phyloP scores from a whole-genome alignment of 176 grass and related monocot genomes.

The Thalia dealbata region DNA sequence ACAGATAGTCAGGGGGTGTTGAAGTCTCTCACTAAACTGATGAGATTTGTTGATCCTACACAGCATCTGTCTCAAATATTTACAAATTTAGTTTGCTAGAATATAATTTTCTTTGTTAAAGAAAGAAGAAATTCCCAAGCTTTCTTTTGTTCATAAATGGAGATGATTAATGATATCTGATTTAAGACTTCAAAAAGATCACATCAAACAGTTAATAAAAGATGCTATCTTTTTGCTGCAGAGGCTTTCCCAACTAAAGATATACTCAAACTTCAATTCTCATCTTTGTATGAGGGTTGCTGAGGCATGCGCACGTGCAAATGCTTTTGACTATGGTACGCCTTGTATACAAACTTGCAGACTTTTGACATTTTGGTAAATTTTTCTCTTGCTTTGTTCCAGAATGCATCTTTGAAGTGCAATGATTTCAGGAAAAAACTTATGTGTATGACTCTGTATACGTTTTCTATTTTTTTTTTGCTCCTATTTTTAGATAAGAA shows the following conservation, averaged over 20 bases:
- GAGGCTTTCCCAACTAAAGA: constrained; percentile 86
- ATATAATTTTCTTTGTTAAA: neutral
- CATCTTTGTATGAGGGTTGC: constrained; percentile 87
- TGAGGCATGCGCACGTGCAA: constrained; percentile 71
- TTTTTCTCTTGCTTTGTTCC: neutral
- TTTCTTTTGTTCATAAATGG: neutral
- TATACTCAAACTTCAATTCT: constrained; percentile 90
- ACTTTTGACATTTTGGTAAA: neutral
- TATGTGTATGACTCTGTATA: neutral
- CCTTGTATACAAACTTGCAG: constrained; percentile 8
- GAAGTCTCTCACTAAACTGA: neutral
- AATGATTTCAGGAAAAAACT: neutral
- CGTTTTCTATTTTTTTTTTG: neutral
- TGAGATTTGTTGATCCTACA: neutral
- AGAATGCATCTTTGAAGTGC: neutral
- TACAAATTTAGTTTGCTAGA: neutral
- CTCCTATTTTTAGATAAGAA: neutral
- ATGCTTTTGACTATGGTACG: constrained; percentile 70
- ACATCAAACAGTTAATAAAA: neutral
- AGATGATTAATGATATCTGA: neutral
- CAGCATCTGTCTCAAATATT: neutral
- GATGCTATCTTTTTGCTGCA: constrained; percentile 25
- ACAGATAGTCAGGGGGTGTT: neutral
- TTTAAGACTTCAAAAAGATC: neutral
- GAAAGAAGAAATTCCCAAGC: neutral